Evolutionary conservation across 2,329 filamentous ascomycete species (phyloP), one percentile per base, ranked within the genome.

Genomic region (Colletotrichum agaves): DNA sequence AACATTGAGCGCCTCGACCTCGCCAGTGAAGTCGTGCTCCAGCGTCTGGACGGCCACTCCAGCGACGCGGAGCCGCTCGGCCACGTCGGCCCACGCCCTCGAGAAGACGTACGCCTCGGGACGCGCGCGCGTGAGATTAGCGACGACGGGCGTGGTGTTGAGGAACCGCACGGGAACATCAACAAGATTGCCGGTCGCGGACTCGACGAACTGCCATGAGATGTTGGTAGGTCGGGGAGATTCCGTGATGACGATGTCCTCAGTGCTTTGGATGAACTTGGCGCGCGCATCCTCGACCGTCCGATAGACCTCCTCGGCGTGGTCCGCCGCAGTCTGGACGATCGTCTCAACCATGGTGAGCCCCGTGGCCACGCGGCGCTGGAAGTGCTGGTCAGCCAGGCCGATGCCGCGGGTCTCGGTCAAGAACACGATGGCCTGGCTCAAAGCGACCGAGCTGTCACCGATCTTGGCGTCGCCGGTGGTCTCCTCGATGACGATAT

Each of bases 51-150:
- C 74, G 4, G 73, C 58, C 0, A 78, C 62, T 1, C 76, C 76
- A 0, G 72, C 64, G 2, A 70, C 50, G 0, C 70, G 66, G 0
- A 78, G 72, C 0, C 75, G 72, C 46, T 76, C 73, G 0, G 73
- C 75, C 0, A 77, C 52, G 10, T 74, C 74, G 0, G 65, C 46
- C 76, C 76, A 78, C 1, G 71, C 75, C 0, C 64, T 59, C 1
- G 75, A 74, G 19, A 78, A 74, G 10, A 78, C 65, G 46, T 78
- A 78, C 0, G 75, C 73, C 37, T 76, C 73, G 0, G 76, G 76
- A 0, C 76, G 71, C n/a, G 72, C 44, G 1, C 76, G 75, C 1
- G 76, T 78, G 0, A 78, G 61, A 56, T 75, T 76, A 2, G 76
- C 74, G 0, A 67, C 64, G 0, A 71, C 70, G 0, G 74, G 75